Base-by-base conservation (phyloP, 257 asterid genomes). In the Primulina huaijiensis region DNA sequence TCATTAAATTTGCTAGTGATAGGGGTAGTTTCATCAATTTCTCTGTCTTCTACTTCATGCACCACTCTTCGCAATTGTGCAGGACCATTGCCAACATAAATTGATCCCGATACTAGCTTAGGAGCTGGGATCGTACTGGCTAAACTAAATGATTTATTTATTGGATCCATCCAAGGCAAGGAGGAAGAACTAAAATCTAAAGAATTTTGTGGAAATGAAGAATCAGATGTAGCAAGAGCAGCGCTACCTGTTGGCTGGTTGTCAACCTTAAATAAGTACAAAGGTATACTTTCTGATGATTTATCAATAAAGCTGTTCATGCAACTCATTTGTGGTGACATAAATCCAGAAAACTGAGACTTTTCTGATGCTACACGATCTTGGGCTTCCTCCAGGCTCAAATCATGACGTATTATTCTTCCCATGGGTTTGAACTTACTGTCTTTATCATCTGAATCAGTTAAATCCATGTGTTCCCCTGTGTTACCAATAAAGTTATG, bases 1-100 rank as follows among this genome's bases (percentile, higher is more conserved):
- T 90, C 99, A 75, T 81, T 83, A 81, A 86, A 84, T 74, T 80
- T 89, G 87, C 70, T 82, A 72, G 82, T 73, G 60, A 78, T 71
- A 77, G 69, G 75, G 65, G 90, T 70, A 63, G 93, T 72, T 76
- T 88, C 97, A 78, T 88, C 97, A 35, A 80, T 74, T 82, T 94
- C 98, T 70, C 78, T 85, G 77, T 91, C 97, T 75, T 94, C 98
- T 61, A 83, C 92, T 86, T 94, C 99, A 81, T 91, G 99, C 67
- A 94, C 99, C 75, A 91, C 99, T 87, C 99, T 85, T 74, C 97
- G 86, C 76, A 94, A 81, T 58, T 74, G 83, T 61, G 92, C 70
- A 58, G 97, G 85, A 64, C 96, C 86, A 78, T 82, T 87, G 62
- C 92, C 90, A 65, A 83, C 88, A 87, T 84, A 85, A 68, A 86